phyloP scores from a whole-genome alignment of 352 stramenopile species.

The Phytophthora niederhauseri region DNA sequence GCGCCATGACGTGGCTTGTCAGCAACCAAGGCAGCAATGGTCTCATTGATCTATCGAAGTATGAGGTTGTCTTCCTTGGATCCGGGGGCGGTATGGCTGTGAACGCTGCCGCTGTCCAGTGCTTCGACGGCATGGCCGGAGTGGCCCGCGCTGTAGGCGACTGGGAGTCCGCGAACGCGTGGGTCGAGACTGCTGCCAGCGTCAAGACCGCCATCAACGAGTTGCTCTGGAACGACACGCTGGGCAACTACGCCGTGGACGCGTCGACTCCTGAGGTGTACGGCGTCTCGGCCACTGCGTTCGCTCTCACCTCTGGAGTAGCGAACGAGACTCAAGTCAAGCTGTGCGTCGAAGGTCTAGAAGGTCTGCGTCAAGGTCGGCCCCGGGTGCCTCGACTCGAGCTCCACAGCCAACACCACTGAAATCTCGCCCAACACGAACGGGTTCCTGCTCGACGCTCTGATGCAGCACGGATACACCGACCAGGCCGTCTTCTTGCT shows the following conservation, averaged over 20 bases:
- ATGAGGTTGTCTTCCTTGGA: constrained; percentile 28
- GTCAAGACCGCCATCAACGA: constrained; percentile 36
- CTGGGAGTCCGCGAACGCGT: constrained; percentile 22
- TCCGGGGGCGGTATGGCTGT: constrained; percentile 24
- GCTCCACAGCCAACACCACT: constrained; percentile 17
- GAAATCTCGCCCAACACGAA: constrained; percentile 42
- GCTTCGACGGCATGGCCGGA: constrained; percentile 26
- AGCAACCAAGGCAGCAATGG: constrained; percentile 21
- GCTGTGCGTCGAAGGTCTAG: constrained; percentile 26
- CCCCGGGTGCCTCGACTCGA: constrained; percentile 29
- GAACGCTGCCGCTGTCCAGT: constrained; percentile 31
- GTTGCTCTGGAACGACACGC: constrained; percentile 35
- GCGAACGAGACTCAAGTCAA: constrained; percentile 33
- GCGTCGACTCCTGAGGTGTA: constrained; percentile 21
- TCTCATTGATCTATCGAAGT: constrained; percentile 26
- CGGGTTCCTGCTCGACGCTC: constrained; percentile 35
- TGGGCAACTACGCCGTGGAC: constrained; percentile 31
- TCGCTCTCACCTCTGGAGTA: constrained; percentile 32
- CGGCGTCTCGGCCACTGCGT: constrained; percentile 31
- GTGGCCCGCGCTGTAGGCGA: constrained; percentile 28
- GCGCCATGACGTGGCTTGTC: constrained; percentile 25
- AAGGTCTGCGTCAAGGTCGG: constrained; percentile 32
- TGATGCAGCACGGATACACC: constrained; percentile 24
- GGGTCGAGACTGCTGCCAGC: constrained; percentile 17
- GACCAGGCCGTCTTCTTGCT: constrained; percentile 34